Base-by-base conservation (phyloP, 2,329 filamentous ascomycete species). In the Sclerotinia sclerotiorum region DNA sequence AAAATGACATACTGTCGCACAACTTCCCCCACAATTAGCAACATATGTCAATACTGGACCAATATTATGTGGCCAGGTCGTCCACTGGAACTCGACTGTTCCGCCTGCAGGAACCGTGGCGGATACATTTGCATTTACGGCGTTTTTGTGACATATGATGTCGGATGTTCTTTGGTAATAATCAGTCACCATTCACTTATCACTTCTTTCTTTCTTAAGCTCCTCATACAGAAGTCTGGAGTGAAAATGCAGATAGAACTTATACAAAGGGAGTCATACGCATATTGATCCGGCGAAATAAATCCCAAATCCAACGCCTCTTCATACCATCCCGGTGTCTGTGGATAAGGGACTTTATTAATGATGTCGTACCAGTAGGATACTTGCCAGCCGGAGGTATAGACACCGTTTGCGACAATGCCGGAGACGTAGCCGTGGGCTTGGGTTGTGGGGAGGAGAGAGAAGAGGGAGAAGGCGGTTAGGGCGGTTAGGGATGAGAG, bases 231-330 rank as follows among this genome's bases (percentile, higher is more conserved):
- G 39, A 4, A 1, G 19, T 27, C 1, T 7, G 13, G 11, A 35
- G 4, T 27, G 0, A 4, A 46, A 19, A 6, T 1, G 7, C 19
- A 32, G 11, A n/a, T n/a, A 3, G 6, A 19, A 11, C 19, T 8
- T 8, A n/a, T 27, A 3, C 19, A 13, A 21, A 17, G 1, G 5
- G 4, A 21, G 24, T 52, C 65, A 11, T 61, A 67, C 65, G 58
- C 35, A 51, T 85, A 87, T 70, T 79, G 78, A 63, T 74, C 72
- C 1, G 80, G 81, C 15, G 80, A 76, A 67, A 87, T 79, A 75
- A 82, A 87, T 49, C 85, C 85, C 68, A 82, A 78, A 75, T 88
- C 85, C 0, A 74, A 70, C 17, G 81, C 81, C 7, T 80, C 78
- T 67, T 81, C 82, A 27, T 80, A 86, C 82, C 68, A 79, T 73